Evolutionary conservation across 106 monocot genomes (phyloP).

Genomic region (Platanthera zijinensis): DNA sequence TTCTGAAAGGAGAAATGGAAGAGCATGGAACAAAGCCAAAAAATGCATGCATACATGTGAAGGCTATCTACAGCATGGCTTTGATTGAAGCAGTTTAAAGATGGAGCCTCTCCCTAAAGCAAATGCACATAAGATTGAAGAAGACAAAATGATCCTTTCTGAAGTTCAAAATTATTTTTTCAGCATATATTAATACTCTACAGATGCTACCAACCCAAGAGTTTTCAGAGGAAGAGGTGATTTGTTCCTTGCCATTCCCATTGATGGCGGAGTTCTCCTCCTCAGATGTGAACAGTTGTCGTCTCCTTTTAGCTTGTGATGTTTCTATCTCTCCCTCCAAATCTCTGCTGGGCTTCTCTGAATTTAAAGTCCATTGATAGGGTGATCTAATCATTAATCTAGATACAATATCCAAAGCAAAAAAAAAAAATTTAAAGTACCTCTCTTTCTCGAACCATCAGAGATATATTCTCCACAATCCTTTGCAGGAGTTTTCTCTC

Average conservation of each 20-base stretch:
- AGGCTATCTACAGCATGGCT: neutral
- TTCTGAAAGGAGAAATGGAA: neutral
- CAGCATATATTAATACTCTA: neutral
- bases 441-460: neutral
- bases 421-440: neutral
- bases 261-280: neutral
- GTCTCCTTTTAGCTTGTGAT: conserved; percentile 2
- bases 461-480: neutral
- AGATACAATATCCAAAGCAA: neutral
- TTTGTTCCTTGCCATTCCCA: neutral
- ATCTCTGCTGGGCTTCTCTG: neutral
- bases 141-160: neutral
- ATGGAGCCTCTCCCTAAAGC: neutral
- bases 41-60: neutral
- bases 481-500: neutral
- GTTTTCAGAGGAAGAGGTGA: conserved; percentile 1
- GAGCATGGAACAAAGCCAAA: neutral
- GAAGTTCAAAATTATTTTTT: neutral
- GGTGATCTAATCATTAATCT: neutral
- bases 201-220: neutral
- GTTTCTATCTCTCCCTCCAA: neutral
- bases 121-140: neutral
- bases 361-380: neutral
- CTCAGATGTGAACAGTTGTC: neutral
- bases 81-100: neutral